phyloP scores from a whole-genome alignment of 2,329 filamentous ascomycete species.

The Fusarium sp. region DNA sequence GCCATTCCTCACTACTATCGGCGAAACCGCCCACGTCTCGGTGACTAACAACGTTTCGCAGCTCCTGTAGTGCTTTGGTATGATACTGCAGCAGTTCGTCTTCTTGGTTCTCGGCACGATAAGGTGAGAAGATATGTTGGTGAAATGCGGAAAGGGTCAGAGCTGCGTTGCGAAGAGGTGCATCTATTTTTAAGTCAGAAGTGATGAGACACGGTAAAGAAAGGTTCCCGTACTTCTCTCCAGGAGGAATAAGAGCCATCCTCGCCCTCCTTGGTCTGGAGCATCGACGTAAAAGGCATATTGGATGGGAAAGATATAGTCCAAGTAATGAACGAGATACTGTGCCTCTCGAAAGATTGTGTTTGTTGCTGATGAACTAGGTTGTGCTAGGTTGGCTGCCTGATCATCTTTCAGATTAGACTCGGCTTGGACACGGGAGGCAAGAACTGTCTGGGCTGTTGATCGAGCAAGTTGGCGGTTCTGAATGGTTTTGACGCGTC shows the following conservation, averaged over 20 bases:
- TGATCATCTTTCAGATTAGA: too few relatives aligned
- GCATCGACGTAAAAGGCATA: slow-evolving; percentile 46
- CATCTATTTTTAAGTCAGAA: too few relatives aligned
- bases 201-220: too few relatives aligned
- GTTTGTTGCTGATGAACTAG: slow-evolving; percentile 2
- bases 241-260: too few relatives aligned
- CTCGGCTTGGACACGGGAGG: too few relatives aligned
- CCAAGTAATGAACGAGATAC: slow-evolving; percentile 46
- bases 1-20: slow-evolving; percentile 32
- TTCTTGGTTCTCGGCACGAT: slow-evolving; percentile 34
- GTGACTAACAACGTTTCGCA: slow-evolving; percentile 34
- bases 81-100: slow-evolving; percentile 42
- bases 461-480: too few relatives aligned
- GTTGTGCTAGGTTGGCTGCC: too few relatives aligned
- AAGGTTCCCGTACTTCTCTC: too few relatives aligned
- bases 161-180: too few relatives aligned
- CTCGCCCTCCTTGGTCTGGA: slow-evolving; percentile 3
- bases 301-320: slow-evolving; percentile 47
- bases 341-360: slow-evolving; percentile 42
- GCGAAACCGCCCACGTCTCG: slow-evolving; percentile 18
- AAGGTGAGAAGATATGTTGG: slow-evolving; percentile 39
- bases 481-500: too few relatives aligned
- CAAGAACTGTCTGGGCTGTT: too few relatives aligned
- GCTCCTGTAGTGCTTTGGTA: slow-evolving; percentile 44
- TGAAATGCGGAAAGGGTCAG: slow-evolving; percentile 14